Evolutionary conservation across 495 filamentous ascomycete species (phyloP), one percentile per base, ranked within the genome.

Genomic region (Penicillium cinerascens): DNA sequence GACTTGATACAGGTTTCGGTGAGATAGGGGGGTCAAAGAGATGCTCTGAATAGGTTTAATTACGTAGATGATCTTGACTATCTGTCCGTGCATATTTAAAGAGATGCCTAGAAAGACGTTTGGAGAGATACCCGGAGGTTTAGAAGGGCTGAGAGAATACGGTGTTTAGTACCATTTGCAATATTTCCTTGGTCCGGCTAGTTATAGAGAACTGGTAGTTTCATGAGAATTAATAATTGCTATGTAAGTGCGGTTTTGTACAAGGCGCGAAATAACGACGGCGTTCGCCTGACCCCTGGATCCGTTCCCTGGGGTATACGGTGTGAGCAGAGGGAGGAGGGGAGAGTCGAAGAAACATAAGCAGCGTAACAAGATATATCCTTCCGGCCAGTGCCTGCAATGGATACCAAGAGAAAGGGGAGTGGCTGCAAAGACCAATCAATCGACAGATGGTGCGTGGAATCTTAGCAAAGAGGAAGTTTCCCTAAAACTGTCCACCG

Each of bases 401-500:
- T 21, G 22, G 25, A 15, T 25, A 21, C 2, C 21, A 20, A 26
- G 18, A 20, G 41, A 43, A 41, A n/a, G 20, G 38, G 6, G 15
- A 21, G 38, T 41, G 38, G 38, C 1, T 17, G 7, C 38, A 11
- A 18, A 41, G 5, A 17, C 16, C 38, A 41, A 21, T 21, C 6
- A 20, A 41, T 39, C 26, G 21, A 13, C 18, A 42, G 20, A 41
- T 36, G 8, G 11, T 20, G 16, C 26, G 13, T 16, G 9, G 11
- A 7, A 8, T 22, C 3, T 7, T 17, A 4, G 22, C 8, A n/a
- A 25, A 27, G 13, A 17, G 17, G n/a, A 20, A 2, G 8, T 2
- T 22, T 42, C 11, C 29, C 52, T 64, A 75, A 47, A 75, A 75
- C 16, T 63, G 69, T 22, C 72, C 70, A 22, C 72, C 67, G 40